Percentiles rank a stretch among this genome's conserved stretches.
phyloP scores from a whole-genome alignment of 129 eudicot species.

The Ambrosia artemisiifolia region DNA sequence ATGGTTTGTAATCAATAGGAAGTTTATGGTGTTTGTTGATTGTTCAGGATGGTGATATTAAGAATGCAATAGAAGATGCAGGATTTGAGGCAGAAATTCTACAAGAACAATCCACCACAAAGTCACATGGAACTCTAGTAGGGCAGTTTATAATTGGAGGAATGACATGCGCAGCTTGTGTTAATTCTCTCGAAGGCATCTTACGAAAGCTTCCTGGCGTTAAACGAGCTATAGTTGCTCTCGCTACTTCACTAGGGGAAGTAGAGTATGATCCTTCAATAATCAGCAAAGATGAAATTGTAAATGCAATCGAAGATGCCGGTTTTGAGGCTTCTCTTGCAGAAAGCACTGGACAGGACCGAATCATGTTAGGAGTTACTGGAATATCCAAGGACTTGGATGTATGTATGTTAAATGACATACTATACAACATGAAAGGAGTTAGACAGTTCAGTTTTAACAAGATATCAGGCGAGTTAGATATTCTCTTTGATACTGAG shows the following conservation, averaged over 20 bases:
- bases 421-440: slow-evolving; percentile 62
- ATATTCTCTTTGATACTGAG: slow-evolving; percentile 72
- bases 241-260: slow-evolving; percentile 87
- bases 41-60: slow-evolving; percentile 77
- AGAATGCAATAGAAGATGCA: slow-evolving; percentile 88
- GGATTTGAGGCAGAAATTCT: slow-evolving; percentile 93
- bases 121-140: slow-evolving; percentile 42
- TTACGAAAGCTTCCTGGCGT: slow-evolving; percentile 83
- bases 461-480: slow-evolving; percentile 46
- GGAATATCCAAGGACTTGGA: slow-evolving; percentile 59
- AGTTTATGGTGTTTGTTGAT: slow-evolving; percentile 21
- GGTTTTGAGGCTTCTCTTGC: slow-evolving; percentile 93
- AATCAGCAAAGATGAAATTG: slow-evolving; percentile 71
- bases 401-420: slow-evolving; percentile 53
- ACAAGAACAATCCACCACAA: slow-evolving; percentile 49
- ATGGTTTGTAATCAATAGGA: slow-evolving; percentile 4
- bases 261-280: slow-evolving; percentile 76
- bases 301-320: slow-evolving; percentile 87
- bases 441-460: slow-evolving; percentile 54
- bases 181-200: slow-evolving; percentile 87
- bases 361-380: slow-evolving; percentile 47
- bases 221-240: slow-evolving; percentile 65
- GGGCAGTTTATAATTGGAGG: slow-evolving; percentile 91
- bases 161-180: slow-evolving; percentile 97
- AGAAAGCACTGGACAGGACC: slow-evolving; percentile 78